Evolutionary conservation across 1,139 yeast species (phyloP).

Genomic region (Debaryomyces udenii): DNA sequence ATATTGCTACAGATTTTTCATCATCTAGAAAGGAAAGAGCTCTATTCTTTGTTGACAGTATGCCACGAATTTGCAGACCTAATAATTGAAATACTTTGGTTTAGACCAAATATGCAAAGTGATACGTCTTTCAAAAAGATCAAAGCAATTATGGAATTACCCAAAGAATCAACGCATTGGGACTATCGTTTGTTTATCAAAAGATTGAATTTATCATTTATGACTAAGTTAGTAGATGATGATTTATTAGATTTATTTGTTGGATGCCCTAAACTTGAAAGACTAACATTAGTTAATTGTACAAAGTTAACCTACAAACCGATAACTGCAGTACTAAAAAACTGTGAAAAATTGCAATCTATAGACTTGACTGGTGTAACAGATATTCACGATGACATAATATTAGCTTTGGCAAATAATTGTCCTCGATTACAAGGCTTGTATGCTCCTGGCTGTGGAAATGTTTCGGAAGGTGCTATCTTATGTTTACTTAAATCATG

Average conservation of each 20-base stretch:
- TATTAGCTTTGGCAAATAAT: slow-evolving; percentile 66
- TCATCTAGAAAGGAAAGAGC: slow-evolving; percentile 66
- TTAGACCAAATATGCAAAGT: slow-evolving; percentile 78
- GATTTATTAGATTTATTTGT: slow-evolving; percentile 54
- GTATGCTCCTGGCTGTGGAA: slow-evolving; percentile 83
- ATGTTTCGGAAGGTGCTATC: slow-evolving; percentile 70
- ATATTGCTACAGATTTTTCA: slow-evolving; percentile 72
- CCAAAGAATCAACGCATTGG: slow-evolving; percentile 58
- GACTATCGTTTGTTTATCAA: slow-evolving; percentile 76
- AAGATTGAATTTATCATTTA: slow-evolving; percentile 77
- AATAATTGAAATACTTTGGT: slow-evolving; percentile 83
- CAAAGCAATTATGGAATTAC: slow-evolving; percentile 55
- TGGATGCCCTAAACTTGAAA: slow-evolving; percentile 77
- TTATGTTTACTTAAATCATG: slow-evolving; percentile 61
- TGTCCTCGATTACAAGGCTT: slow-evolving; percentile 86
- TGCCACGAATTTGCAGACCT: slow-evolving; percentile 83
- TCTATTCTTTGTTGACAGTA: slow-evolving; percentile 70
- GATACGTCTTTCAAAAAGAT: slow-evolving; percentile 54
- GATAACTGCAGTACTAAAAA: slow-evolving; percentile 60
- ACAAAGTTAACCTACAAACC: slow-evolving; percentile 63
- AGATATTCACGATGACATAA: slow-evolving; percentile 66
- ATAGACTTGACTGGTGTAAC: slow-evolving; percentile 90
- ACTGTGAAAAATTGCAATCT: slow-evolving; percentile 75
- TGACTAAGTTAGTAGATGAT: slow-evolving; percentile 71
- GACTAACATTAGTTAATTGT: slow-evolving; percentile 85